phyloP scores from a whole-genome alignment of 2,329 filamentous ascomycete species.

The Colletotrichum kahawae region DNA sequence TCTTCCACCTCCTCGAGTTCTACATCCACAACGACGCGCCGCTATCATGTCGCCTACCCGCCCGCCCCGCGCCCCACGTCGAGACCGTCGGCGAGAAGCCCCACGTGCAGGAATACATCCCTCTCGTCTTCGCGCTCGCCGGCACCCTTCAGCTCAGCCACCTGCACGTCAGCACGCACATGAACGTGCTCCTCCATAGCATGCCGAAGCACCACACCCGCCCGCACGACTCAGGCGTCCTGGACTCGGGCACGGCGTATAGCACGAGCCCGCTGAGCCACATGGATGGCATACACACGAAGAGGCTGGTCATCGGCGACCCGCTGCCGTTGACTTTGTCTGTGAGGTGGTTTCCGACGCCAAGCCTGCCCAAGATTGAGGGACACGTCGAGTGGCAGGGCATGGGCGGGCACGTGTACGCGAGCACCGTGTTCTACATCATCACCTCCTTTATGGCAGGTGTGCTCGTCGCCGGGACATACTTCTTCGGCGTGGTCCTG shows the following conservation, averaged over 20 bases:
- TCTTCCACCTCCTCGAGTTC: constrained; percentile 93
- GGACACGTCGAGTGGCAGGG: constrained; percentile 69
- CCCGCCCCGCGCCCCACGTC: constrained; percentile 67
- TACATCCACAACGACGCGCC: constrained; percentile 98
- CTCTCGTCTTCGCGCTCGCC: constrained; percentile 85
- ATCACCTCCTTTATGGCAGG: constrained; percentile 65
- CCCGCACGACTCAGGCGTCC: constrained; percentile 74
- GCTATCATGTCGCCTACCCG: constrained; percentile 86
- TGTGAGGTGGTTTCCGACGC: constrained; percentile 85
- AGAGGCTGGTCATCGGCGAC: constrained; percentile 86
- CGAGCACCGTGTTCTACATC: constrained; percentile 68
- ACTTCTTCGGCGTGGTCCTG: constrained; percentile 65
- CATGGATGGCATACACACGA: constrained; percentile 55
- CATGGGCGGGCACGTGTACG: constrained; percentile 67
- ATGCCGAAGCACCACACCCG: constrained; percentile 66
- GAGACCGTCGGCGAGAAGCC: constrained; percentile 58
- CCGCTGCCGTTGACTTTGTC: constrained; percentile 78
- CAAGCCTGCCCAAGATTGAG: constrained; percentile 71
- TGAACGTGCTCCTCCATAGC: constrained; percentile 87
- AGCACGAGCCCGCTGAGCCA: constrained; percentile 75
- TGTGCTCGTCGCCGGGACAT: constrained; percentile 57
- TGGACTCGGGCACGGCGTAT: constrained; percentile 89
- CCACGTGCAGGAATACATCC: constrained; percentile 70
- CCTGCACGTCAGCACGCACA: constrained; percentile 85
- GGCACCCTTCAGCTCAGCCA: constrained; percentile 89